These are phyloP conservation scores for Malassezia vespertilionis DNA, from an alignment of 1,284 basidiomycete species.

Conservation along the genomic window DNA sequence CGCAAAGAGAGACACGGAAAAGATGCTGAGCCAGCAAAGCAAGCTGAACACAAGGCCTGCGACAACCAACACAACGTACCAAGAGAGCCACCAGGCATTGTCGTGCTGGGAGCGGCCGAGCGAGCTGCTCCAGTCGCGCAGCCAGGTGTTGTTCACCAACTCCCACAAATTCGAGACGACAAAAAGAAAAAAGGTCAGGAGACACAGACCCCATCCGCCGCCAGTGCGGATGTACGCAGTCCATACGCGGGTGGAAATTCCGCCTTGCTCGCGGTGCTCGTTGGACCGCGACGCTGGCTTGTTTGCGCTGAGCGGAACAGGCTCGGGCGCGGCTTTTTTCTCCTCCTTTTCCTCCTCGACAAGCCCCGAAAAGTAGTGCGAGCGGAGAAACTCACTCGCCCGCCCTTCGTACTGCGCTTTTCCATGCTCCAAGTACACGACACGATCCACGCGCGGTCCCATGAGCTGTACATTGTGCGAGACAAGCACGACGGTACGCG, in stretches of 20 bases:
- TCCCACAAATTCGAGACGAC: conserved; percentile 16
- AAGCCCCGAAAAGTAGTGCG: conserved; percentile 24
- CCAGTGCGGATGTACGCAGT: conserved; percentile 15
- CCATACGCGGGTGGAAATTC: conserved; percentile 18
- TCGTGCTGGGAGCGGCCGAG: background rate
- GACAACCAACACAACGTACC: conserved; percentile 21
- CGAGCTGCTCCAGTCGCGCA: conserved; percentile 17
- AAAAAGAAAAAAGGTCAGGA: conserved; percentile 10
- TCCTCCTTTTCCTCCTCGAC: conserved; percentile 49
- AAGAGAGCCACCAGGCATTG: conserved; percentile 9
- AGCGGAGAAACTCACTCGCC: conserved; percentile 25
- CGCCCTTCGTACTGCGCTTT: conserved; percentile 19
- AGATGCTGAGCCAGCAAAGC: conserved; percentile 13
- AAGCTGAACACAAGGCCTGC: conserved; percentile 42
- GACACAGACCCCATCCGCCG: conserved; percentile 14
- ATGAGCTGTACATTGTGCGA: conserved; percentile 53
- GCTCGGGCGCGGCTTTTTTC: conserved; percentile 4
- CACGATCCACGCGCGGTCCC: conserved; percentile 16
- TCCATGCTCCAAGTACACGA: conserved; percentile 29
- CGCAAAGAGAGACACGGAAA: conserved; percentile 18
- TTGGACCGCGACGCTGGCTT: background rate
- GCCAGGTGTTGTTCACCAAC: conserved; percentile 18
- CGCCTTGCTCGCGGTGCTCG: conserved; percentile 16
- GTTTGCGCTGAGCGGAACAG: conserved; percentile 1
- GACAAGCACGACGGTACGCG: conserved; percentile 62